Base-by-base conservation (phyloP, 2,329 filamentous ascomycete genomes). In the Ophiobolus disseminans region DNA sequence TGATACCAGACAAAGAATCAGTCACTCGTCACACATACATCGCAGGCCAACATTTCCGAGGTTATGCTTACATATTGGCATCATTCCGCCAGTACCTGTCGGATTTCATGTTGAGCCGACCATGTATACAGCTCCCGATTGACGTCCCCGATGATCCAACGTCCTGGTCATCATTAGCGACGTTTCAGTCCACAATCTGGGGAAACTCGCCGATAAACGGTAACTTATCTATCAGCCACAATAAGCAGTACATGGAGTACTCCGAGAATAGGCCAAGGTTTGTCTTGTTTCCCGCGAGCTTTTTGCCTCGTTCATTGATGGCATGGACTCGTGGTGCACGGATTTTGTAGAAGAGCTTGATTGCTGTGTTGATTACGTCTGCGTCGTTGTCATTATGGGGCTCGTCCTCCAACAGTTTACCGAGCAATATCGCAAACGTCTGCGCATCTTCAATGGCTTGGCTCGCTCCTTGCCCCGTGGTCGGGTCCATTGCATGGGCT, bases 371-470 rank as follows among this genome's bases (percentile, higher is more conserved):
- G 13, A 63, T 43, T 0, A 8, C 16, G 5, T 14, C n/a, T 9
- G 23, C 23, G 23, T 7, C 23, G 7, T 6, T 6, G 6, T 11
- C 23, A 26, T 7, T 11, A 26, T 26, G 9, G 16, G 4, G 3
- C 3, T 19, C 4, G 10, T 11, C 6, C 5, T 13, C 32, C 34
- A 26, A 40, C 28, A 37, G 22, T 16, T 26, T 43, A 6, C 25
- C 41, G 8, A 73, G 60, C 1, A 82, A 65, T 19, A 80, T 49
- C 0, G 73, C 68, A 8, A 83, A 67, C 0, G 76, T 72, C 51
- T 81, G 77, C 0, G 74, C 75, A 64, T 85, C 82, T 60, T 85
- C 82, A 9, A 85, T 59, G 0, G 80, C 82, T 63, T 84, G 82
- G 3, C 76, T 79, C 0, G 78, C 76, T 0, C 82, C 83, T 62